A percentile compares a stretch with the other conserved stretches of the same genome.
Evolutionary conservation across 78 protist genomes (phyloP).

Genomic region (Neovahlkampfia damariscottae): DNA sequence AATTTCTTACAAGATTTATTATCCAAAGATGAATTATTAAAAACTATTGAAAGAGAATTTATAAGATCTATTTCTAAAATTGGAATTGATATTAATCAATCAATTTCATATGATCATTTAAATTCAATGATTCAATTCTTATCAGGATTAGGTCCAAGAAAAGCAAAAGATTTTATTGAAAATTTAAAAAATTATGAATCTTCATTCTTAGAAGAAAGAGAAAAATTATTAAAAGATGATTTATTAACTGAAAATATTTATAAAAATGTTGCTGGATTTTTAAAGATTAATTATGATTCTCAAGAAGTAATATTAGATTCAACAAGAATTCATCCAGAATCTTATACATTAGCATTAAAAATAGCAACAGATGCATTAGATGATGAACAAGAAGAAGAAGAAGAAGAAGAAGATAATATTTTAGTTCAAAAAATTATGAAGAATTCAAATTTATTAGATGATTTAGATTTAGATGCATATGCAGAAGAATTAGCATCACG

Average conservation of each 20-base stretch:
- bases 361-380: not conserved
- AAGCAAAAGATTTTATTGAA: conserved; percentile 1
- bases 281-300: not conserved
- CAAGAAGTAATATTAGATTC: not conserved
- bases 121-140: not conserved
- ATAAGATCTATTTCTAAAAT: not conserved
- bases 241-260: not conserved
- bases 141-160: not conserved
- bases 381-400: not conserved
- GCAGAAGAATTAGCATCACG: not conserved
- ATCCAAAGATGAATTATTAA: not conserved
- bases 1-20: not conserved
- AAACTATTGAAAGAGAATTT: not conserved
- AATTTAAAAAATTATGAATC: not conserved
- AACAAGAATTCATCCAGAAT: not conserved
- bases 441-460: not conserved
- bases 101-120: not conserved
- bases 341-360: not conserved
- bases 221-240: not conserved
- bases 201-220: not conserved
- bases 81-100: not conserved
- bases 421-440: not conserved
- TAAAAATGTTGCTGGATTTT: not conserved
- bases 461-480: not conserved
- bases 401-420: not conserved